phyloP scores from a whole-genome alignment of 2,329 filamentous ascomycete genomes.

The Pestalotiopsis sp. region DNA sequence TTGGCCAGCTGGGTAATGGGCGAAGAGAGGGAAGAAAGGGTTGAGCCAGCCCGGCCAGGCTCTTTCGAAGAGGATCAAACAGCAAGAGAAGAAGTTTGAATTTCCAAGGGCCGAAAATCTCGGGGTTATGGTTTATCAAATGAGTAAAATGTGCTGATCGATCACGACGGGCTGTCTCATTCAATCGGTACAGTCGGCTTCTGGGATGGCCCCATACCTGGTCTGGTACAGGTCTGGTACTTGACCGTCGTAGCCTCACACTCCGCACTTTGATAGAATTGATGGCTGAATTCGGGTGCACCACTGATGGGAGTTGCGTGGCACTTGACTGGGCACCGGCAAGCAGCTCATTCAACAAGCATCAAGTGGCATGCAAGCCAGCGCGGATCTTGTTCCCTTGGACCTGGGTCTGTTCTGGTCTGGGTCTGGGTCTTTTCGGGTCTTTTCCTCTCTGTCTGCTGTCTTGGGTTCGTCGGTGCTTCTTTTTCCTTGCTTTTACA shows the following conservation, averaged over 20 bases:
- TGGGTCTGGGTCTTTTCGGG: neutral
- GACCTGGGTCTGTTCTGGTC: neutral
- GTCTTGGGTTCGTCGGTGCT: neutral
- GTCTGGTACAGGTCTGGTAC: no score
- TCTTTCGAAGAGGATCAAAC: neutral
- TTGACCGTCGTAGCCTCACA: neutral
- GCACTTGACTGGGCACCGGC: no score
- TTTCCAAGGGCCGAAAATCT: constrained; percentile 1
- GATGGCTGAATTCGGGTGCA: neutral
- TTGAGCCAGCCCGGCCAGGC: neutral
- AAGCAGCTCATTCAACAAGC: no score
- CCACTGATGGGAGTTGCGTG: neutral
- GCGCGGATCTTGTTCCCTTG: neutral
- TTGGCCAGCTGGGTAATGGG: neutral
- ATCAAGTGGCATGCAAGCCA: neutral
- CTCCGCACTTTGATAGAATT: neutral
- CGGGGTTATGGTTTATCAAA: constrained; percentile 7
- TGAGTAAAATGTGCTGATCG: neutral
- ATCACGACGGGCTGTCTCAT: neutral
- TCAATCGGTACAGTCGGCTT: constrained; percentile 2
- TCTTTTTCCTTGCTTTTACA: neutral
- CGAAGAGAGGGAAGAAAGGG: neutral
- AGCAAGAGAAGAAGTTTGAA: neutral
- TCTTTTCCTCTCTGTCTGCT: neutral
- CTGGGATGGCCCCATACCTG: constrained; percentile 5